Evolutionary conservation across 2,329 filamentous ascomycete genomes (phyloP).

Genomic region (Pseudogymnoascus sp.): DNA sequence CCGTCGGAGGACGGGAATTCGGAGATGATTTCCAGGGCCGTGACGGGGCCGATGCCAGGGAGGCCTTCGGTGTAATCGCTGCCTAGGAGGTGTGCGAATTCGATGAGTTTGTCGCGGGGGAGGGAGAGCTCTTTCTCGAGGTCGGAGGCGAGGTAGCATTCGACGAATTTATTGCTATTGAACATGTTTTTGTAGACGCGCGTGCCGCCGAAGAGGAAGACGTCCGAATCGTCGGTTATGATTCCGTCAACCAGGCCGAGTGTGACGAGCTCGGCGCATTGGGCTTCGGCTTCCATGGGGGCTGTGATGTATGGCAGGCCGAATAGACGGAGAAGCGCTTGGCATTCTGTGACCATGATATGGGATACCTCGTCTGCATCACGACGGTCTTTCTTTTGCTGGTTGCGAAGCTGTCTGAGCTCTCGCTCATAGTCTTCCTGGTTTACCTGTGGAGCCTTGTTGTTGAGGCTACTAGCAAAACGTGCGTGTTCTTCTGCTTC

Average conservation of each 20-base stretch:
- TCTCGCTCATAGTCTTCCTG: conserved; percentile 79
- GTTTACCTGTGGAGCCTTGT: conserved; percentile 63
- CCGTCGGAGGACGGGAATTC: conserved; percentile 63
- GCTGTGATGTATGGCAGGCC: conserved; percentile 95
- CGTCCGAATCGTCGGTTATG: conserved; percentile 95
- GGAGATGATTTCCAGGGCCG: conserved; percentile 85
- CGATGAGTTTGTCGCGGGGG: conserved; percentile 78
- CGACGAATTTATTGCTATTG: conserved; percentile 95
- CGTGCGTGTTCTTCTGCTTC: conserved; percentile 92
- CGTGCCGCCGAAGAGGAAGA: conserved; percentile 92
- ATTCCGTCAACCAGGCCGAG: conserved; percentile 93
- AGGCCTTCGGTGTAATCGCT: conserved; percentile 94
- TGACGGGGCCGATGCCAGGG: conserved; percentile 85
- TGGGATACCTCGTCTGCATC: conserved; percentile 96
- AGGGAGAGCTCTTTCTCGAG: conserved; percentile 86
- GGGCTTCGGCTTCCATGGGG: conserved; percentile 97
- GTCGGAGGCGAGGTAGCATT: conserved; percentile 83
- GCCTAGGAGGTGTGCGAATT: conserved; percentile 83
- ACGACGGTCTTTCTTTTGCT: conserved; percentile 92
- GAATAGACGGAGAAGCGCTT: conserved; percentile 82
- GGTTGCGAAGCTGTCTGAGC: conserved; percentile 76
- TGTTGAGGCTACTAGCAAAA: conserved; percentile 82
- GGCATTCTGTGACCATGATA: conserved; percentile 92
- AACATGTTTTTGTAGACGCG: conserved; percentile 99
- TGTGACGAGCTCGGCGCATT: conserved; percentile 84